phyloP scores from a whole-genome alignment of 2,329 filamentous ascomycete species.

The Tothia fuscella region DNA sequence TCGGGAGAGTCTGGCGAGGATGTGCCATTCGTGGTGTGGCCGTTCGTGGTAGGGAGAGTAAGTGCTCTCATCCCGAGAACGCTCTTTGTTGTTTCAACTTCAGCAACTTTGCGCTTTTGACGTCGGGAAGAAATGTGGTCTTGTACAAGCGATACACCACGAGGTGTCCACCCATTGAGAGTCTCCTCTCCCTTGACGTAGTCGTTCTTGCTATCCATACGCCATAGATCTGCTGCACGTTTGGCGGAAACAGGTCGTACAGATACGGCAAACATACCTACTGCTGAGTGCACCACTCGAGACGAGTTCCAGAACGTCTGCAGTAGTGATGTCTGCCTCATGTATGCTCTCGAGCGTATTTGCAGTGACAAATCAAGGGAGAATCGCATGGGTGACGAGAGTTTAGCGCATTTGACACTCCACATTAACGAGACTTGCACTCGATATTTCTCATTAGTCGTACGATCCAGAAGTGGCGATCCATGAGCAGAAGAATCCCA shows the following conservation, averaged over 20 bases:
- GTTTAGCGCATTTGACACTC: constrained; percentile 71
- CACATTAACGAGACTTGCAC: constrained; percentile 80
- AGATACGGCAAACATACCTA: constrained; percentile 73
- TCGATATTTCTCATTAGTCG: constrained; percentile 83
- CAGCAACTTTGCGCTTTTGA: constrained; percentile 60
- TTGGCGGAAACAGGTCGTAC: constrained; percentile 86
- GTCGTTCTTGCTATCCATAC: constrained; percentile 87
- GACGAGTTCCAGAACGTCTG: constrained; percentile 76
- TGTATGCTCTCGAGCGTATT: constrained; percentile 70
- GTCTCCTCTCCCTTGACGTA: constrained; percentile 95
- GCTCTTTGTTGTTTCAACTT: constrained; percentile 65
- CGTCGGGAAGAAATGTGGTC: constrained; percentile 71
- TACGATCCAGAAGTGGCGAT: constrained; percentile 84
- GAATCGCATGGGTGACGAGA: constrained; percentile 83
- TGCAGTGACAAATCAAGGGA: constrained; percentile 70
- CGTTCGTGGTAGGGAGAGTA: constrained; percentile 15
- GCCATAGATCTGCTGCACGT: constrained; percentile 84
- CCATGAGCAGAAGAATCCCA: constrained; percentile 94
- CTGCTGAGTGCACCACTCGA: constrained; percentile 75
- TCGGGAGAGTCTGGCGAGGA: constrained; percentile 12
- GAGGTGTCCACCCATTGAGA: constrained; percentile 71
- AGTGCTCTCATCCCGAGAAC: constrained; percentile 45
- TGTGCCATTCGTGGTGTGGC: background rate
- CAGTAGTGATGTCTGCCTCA: constrained; percentile 78
- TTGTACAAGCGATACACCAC: constrained; percentile 80